These are phyloP conservation scores for Calonectria leucothoes DNA, from an alignment of 2,329 filamentous ascomycete species.

Conservation along the genomic window DNA sequence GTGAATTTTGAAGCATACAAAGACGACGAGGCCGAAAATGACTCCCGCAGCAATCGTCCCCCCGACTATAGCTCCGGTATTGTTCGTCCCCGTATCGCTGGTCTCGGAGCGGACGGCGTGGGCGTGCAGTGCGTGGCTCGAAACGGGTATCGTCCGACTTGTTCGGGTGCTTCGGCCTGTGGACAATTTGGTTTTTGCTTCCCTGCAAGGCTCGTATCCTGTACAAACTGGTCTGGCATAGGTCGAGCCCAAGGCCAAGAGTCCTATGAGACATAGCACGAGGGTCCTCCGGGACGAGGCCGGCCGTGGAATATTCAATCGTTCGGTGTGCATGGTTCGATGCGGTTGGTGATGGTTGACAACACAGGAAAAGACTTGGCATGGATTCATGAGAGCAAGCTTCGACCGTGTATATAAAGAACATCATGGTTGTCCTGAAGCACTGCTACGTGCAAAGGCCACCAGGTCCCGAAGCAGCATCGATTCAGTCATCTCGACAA, in stretches of 20 bases:
- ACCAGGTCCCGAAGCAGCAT: not conserved
- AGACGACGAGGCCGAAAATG: slow-evolving; percentile 28
- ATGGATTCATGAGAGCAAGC: slow-evolving; percentile 11
- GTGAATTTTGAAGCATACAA: slow-evolving; percentile 31
- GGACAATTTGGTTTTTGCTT: slow-evolving; percentile 15
- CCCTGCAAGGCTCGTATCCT: not conserved
- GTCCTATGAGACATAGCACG: slow-evolving; percentile 11
- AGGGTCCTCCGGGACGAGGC: slow-evolving; percentile 14
- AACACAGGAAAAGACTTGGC: not conserved
- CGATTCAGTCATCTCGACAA: slow-evolving; percentile 17
- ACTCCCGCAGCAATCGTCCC: slow-evolving; percentile 32
- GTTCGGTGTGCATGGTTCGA: slow-evolving; percentile 20
- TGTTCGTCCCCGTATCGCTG: not conserved
- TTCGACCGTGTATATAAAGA: slow-evolving; percentile 17
- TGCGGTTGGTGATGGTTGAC: not conserved
- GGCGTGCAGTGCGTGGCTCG: not conserved
- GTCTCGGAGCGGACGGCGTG: slow-evolving; percentile 1
- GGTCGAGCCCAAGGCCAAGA: not conserved
- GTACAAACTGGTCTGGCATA: slow-evolving; percentile 23
- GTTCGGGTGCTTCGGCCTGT: not conserved
- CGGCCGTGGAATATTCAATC: slow-evolving; percentile 6
- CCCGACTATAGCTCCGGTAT: slow-evolving; percentile 32
- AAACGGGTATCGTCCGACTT: not conserved
- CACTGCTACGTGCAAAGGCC: not conserved
- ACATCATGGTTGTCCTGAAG: not conserved